Percentiles rank a stretch among this genome's conserved stretches.
Conservation (phyloP, 2,329 filamentous ascomycete species). For the Claviceps sp. region DNA sequence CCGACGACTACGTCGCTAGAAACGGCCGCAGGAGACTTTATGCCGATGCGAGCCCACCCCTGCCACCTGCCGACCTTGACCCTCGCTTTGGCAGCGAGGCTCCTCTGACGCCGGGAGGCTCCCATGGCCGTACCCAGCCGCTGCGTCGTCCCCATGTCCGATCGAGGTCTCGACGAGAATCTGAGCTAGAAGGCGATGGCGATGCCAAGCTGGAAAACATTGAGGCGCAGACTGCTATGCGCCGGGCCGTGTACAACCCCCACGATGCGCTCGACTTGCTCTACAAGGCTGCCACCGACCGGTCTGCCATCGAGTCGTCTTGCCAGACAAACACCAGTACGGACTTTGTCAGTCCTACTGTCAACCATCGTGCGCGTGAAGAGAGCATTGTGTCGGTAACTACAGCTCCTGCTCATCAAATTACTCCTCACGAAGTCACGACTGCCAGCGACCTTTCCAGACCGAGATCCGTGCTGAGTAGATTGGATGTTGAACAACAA, state of each 20-base stretch:
- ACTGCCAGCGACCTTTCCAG: constrained; percentile 2
- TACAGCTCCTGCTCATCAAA: constrained; percentile 9
- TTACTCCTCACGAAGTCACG: constrained; percentile 5
- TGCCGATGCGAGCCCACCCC: constrained; percentile 29
- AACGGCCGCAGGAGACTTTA: constrained; percentile 59
- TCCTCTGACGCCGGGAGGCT: constrained; percentile 52
- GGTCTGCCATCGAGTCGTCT: constrained; percentile 25
- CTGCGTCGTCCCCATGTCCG: constrained; percentile 44
- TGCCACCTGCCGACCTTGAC: constrained; percentile 28
- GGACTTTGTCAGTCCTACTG: constrained; percentile 11
- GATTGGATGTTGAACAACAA: constrained; percentile 6
- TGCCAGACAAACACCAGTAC: constrained; percentile 3
- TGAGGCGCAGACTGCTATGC: constrained; percentile 51
- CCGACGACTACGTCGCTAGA: constrained; percentile 55
- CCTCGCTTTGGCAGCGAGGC: constrained; percentile 34
- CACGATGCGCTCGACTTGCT: constrained; percentile 87
- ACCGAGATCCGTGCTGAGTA: constrained; percentile 7
- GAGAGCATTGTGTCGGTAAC: constrained; percentile 15
- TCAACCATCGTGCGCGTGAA: constrained; percentile 17
- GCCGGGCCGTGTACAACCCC: constrained; percentile 68
- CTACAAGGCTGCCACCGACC: constrained; percentile 69
- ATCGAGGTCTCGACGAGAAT: constrained; percentile 14
- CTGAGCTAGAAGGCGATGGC: constrained; percentile 36
- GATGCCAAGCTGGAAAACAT: constrained; percentile 51
- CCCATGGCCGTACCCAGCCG: constrained; percentile 51